Percentiles rank a stretch among this genome's conserved stretches.
phyloP scores from a whole-genome alignment of 768 basidiomycete species.

The Pleurotus ostreatus region DNA sequence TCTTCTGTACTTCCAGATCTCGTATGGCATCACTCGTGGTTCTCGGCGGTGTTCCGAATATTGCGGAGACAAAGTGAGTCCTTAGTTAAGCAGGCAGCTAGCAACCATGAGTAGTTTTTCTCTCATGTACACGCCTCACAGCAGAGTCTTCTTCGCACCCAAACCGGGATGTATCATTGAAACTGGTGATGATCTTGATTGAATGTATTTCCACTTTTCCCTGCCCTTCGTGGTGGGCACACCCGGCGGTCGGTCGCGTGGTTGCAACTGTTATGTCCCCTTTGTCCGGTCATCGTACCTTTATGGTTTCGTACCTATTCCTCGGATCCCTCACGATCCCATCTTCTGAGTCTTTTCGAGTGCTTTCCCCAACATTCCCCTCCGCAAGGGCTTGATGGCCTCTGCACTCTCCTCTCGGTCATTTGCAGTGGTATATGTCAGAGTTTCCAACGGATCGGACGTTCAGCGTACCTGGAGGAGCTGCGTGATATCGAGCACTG shows the following conservation, averaged over 20 bases:
- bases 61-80: background rate
- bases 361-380: too few relatives aligned
- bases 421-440: too few relatives aligned
- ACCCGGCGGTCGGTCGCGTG: constrained; percentile 1
- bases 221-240: too few relatives aligned
- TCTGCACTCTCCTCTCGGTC: too few relatives aligned
- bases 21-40: background rate
- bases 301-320: too few relatives aligned
- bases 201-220: too few relatives aligned
- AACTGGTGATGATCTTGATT: background rate
- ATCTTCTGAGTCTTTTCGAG: too few relatives aligned
- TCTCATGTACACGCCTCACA: background rate
- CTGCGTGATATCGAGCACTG: background rate
- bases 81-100: background rate
- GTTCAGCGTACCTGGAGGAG: background rate
- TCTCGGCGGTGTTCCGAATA: constrained; percentile 4
- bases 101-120: background rate
- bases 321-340: too few relatives aligned
- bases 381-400: too few relatives aligned
- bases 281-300: too few relatives aligned
- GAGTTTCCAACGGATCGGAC: too few relatives aligned
- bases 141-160: background rate
- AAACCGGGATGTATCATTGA: constrained; percentile 2
- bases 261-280: background rate
- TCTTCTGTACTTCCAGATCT: background rate